phyloP scores from a whole-genome alignment of 148 eudicot species.

The Agrostemma githago region DNA sequence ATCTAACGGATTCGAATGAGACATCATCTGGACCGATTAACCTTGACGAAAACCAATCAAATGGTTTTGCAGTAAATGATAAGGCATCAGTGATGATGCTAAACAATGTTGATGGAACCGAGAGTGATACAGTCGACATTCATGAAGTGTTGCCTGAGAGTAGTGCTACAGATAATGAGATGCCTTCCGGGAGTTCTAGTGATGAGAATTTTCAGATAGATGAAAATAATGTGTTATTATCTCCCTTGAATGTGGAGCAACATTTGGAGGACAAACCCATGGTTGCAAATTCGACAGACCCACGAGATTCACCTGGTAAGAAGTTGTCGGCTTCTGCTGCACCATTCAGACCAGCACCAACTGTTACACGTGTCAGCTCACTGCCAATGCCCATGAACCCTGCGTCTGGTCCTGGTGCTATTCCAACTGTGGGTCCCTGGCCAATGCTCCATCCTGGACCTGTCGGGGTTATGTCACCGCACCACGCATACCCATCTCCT shows the following conservation, averaged over 20 bases:
- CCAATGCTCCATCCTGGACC: slow-evolving; percentile 72
- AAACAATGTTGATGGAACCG: slow-evolving; percentile 28
- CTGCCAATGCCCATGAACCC: slow-evolving; percentile 53
- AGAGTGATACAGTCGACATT: slow-evolving; percentile 41
- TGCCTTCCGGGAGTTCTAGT: slow-evolving; percentile 30
- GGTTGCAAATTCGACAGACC: slow-evolving; percentile 39
- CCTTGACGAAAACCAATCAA: slow-evolving; percentile 34
- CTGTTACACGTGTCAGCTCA: slow-evolving; percentile 44
- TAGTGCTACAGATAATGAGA: slow-evolving; percentile 22
- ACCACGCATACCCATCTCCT: slow-evolving; percentile 80
- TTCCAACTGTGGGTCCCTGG: slow-evolving; percentile 73
- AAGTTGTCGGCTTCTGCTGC: slow-evolving; percentile 95
- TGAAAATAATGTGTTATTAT: slow-evolving; percentile 22
- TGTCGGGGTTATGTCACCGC: slow-evolving; percentile 58
- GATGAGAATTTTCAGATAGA: slow-evolving; percentile 28
- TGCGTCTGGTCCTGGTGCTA: slow-evolving; percentile 53
- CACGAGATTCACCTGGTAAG: slow-evolving; percentile 53
- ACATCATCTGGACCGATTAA: slow-evolving; percentile 30
- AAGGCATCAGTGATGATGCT: slow-evolving; percentile 26
- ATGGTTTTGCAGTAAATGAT: slow-evolving; percentile 25
- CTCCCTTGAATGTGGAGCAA: slow-evolving; percentile 37
- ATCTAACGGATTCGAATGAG: slow-evolving; percentile 24
- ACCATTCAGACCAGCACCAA: slow-evolving; percentile 73
- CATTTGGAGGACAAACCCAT: slow-evolving; percentile 47
- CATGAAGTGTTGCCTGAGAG: slow-evolving; percentile 44